Base-by-base conservation (phyloP, 805 yeast species). In the Saccharomycopsis sp. region DNA sequence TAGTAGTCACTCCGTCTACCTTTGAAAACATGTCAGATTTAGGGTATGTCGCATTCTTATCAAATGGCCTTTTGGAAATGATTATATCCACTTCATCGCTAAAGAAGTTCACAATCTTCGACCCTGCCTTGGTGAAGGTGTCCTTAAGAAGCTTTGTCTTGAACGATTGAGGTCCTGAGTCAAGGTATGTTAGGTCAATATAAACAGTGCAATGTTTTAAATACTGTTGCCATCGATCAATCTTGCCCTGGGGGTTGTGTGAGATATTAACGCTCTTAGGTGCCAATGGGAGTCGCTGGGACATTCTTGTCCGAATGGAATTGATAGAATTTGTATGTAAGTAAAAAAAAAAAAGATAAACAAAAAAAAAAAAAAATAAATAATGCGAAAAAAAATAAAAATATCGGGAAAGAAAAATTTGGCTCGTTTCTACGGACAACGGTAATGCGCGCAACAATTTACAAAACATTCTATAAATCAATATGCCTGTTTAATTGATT, bases 81-180 rank as follows among this genome's bases (percentile, higher is more conserved):
- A 48, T 44, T 14, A 48, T 24, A 20, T 43, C 40, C 17, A 45
- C 44, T 20, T 44, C 31, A 4, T 48, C 42, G 23, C 28, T 44
- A 43, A 43, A 48, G 29, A 48, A 48, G 3, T 40, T 31, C 3
- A 22, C 23, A 11, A 36, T 21, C 17, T 13, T 40, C 4, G 48
- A 29, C 20, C 47, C 47, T 3, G 26, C 29, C 6, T 29, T 24
- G 5, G n/a, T 19, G 24, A 48, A 44, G 21, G 23, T 17, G 6
- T 21, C 14, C 27, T 34, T 42, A 22, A 47, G 36, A 28, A n/a
- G 8, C 5, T 20, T 7, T 4, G 42, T 39, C 35, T 39, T 24
- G 33, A 13, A 13, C 11, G 23, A 8, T 13, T 11, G 20, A 3
- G 42, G 35, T 6, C 42, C 42, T 4, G 42, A 32, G 20, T 39